These are phyloP conservation scores for Apiotrichum siamense DNA, from an alignment of 1,284 basidiomycete species.

Conservation along the genomic window DNA sequence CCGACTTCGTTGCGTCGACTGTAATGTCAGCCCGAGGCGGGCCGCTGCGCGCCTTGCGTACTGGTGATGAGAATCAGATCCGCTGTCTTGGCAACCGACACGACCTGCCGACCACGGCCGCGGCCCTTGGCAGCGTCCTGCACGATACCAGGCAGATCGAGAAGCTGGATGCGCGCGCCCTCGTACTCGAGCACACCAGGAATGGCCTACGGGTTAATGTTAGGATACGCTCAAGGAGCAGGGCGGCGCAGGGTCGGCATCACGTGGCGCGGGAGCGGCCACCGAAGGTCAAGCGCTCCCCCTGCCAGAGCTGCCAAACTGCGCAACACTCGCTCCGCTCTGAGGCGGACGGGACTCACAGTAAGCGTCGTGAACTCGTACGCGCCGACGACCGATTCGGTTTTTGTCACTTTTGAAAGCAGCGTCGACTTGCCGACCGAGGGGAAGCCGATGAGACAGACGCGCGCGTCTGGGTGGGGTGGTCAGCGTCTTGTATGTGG, in stretches of 20 bases:
- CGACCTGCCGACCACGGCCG: constrained; percentile 91
- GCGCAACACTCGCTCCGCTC: too few relatives aligned
- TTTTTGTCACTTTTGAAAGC: constrained; percentile 85
- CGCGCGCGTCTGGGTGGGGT: constrained; percentile 81
- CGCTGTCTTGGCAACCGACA: constrained; percentile 87
- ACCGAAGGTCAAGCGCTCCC: too few relatives aligned
- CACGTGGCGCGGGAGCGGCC: too few relatives aligned
- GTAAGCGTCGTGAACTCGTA: constrained; percentile 96
- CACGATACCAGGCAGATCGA: constrained; percentile 96
- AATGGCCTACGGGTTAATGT: constrained; percentile 65
- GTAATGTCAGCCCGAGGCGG: background rate
- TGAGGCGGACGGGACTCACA: too few relatives aligned
- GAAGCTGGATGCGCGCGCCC: constrained; percentile 84
- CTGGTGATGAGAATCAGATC: constrained; percentile 93
- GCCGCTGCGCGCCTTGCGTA: constrained; percentile 46
- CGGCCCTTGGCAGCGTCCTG: constrained; percentile 90
- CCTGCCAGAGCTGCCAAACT: too few relatives aligned
- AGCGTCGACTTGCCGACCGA: constrained; percentile 95
- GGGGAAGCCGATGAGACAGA: constrained; percentile 88
- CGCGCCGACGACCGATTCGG: constrained; percentile 77
- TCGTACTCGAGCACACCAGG: constrained; percentile 91
- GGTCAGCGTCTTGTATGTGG: too few relatives aligned
- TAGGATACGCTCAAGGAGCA: background rate
- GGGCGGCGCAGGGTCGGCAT: too few relatives aligned
- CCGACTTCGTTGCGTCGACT: constrained; percentile 93